These are phyloP conservation scores for Vitis hybrid DNA, from an alignment of 177 flowering plant species.

Conservation along the genomic window DNA sequence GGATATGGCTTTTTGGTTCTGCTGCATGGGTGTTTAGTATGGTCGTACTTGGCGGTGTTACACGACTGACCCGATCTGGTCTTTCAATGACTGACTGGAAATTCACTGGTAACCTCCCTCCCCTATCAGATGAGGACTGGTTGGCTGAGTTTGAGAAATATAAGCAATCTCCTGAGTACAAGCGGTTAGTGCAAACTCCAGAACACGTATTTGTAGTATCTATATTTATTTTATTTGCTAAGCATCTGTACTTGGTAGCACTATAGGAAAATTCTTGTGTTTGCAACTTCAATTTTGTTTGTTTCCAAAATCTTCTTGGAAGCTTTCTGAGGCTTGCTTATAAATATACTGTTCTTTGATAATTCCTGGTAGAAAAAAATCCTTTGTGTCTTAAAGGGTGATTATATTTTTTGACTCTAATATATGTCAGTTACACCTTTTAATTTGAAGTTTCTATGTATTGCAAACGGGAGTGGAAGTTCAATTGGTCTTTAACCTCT, in stretches of 20 bases:
- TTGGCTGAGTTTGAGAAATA: constrained; percentile 82
- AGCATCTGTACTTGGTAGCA: not conserved
- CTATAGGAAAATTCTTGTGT: not conserved
- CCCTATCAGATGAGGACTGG: constrained; percentile 84
- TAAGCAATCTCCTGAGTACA: constrained; percentile 91
- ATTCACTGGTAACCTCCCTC: constrained; percentile 88
- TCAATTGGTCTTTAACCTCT: constrained; percentile 1
- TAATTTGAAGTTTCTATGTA: not conserved
- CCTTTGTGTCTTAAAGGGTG: not conserved
- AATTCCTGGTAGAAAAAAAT: not conserved
- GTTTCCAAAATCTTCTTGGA: too few relatives aligned
- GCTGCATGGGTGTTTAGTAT: constrained; percentile 98
- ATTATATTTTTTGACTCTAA: not conserved
- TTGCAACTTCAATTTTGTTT: not conserved
- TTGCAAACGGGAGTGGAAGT: not conserved
- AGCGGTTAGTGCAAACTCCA: constrained; percentile 51
- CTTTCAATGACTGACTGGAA: constrained; percentile 99
- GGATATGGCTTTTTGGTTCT: constrained; percentile 90
- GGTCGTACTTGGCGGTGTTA: constrained; percentile 94
- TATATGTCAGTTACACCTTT: not conserved
- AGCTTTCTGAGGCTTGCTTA: too few relatives aligned
- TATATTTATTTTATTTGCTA: not conserved
- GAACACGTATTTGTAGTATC: not conserved
- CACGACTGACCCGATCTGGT: constrained; percentile 89
- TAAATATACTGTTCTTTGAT: too few relatives aligned